phyloP scores from a whole-genome alignment of 352 stramenopile genomes.

The Phytophthora hibernalis region DNA sequence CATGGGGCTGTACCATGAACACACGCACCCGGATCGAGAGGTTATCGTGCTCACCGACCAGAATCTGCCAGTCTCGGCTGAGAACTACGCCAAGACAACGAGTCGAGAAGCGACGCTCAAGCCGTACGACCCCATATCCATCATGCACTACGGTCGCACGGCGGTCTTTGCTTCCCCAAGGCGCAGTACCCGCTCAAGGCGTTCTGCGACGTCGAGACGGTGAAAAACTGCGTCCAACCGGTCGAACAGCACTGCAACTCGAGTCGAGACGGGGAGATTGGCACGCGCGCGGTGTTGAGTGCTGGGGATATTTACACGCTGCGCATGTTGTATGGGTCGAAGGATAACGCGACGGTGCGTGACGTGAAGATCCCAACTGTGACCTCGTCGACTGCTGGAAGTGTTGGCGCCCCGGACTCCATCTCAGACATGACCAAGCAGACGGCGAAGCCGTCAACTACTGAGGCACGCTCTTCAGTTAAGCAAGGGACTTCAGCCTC shows the following conservation, averaged over 20 bases:
- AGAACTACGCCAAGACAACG: constrained; percentile 76
- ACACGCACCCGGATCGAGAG: constrained; percentile 68
- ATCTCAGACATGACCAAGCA: constrained; percentile 32
- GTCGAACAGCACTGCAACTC: constrained; percentile 75
- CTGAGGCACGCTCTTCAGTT: constrained; percentile 16
- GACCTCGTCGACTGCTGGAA: constrained; percentile 18
- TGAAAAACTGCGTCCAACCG: constrained; percentile 74
- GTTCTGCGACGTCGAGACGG: constrained; percentile 73
- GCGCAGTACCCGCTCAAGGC: constrained; percentile 63
- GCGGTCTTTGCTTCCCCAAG: constrained; percentile 79
- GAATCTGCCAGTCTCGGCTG: constrained; percentile 63
- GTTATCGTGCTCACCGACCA: constrained; percentile 76
- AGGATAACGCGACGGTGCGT: constrained; percentile 31
- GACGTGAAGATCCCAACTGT: constrained; percentile 47
- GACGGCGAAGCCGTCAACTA: constrained; percentile 14
- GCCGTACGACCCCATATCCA: constrained; percentile 72
- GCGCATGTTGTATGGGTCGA: constrained; percentile 63
- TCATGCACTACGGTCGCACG: constrained; percentile 81
- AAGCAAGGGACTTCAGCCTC: constrained; percentile 5
- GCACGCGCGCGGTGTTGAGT: constrained; percentile 60
- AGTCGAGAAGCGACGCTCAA: constrained; percentile 55
- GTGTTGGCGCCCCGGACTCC: constrained; percentile 18
- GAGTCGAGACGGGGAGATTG: constrained; percentile 68
- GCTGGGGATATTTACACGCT: constrained; percentile 71
- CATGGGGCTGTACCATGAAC: constrained; percentile 75